phyloP scores from a whole-genome alignment of 75 land plant species.

The Cupressus sempervirens region DNA sequence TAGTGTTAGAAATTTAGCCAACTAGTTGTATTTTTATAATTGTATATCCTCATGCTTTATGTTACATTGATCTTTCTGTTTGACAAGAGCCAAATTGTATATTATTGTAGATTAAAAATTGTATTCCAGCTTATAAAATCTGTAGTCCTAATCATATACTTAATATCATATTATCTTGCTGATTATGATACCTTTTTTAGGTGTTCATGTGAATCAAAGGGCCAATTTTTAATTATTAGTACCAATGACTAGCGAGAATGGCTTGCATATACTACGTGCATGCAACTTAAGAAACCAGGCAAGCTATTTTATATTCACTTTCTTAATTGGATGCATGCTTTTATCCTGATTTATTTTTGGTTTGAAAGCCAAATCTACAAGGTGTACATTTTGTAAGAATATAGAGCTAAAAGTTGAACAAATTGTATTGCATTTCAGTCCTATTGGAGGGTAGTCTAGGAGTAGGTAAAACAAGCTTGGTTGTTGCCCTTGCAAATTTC shows the following conservation, averaged over 20 bases:
- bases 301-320: neutral
- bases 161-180: neutral
- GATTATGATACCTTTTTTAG: slow-evolving; percentile 20
- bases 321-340: neutral
- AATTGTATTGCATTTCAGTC: slow-evolving; percentile 36
- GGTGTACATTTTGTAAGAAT: neutral
- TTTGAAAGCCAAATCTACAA: neutral
- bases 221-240: slow-evolving; percentile 67
- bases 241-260: slow-evolving; percentile 87
- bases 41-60: neutral
- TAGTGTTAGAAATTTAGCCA: neutral
- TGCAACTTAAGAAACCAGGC: slow-evolving; percentile 94
- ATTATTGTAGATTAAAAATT: neutral
- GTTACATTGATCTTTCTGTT: neutral
- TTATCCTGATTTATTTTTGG: neutral
- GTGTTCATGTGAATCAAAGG: slow-evolving; percentile 21
- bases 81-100: neutral
- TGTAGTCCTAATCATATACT: neutral
- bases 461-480: slow-evolving; percentile 96
- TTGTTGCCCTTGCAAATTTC: slow-evolving; percentile 72
- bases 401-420: neutral
- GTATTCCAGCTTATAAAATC: neutral
- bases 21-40: neutral
- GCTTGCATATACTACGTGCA: slow-evolving; percentile 82
- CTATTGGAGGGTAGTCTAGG: slow-evolving; percentile 98